Evolutionary conservation across 2,329 filamentous ascomycete genomes (phyloP).

Genomic region (Pseudopyrenochaeta lycopersici): DNA sequence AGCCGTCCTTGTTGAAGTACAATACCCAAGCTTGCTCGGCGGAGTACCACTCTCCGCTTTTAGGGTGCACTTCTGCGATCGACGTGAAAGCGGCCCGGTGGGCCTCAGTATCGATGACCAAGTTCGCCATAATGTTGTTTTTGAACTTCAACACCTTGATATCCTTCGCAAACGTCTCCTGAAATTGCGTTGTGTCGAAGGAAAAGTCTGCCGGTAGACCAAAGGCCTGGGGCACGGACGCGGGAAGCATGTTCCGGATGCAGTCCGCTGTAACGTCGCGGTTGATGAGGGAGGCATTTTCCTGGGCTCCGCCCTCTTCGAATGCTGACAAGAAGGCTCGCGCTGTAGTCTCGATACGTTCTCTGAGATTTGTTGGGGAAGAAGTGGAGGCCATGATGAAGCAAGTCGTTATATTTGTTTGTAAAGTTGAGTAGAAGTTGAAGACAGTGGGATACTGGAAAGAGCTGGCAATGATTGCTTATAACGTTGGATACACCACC

Average conservation of each 20-base stretch:
- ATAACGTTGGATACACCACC: too few relatives aligned
- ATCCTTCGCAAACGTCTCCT: constrained; percentile 5
- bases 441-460: too few relatives aligned
- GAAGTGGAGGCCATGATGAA: not conserved
- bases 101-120: constrained; percentile 8
- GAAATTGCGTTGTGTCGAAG: constrained; percentile 3
- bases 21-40: constrained; percentile 9
- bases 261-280: constrained; percentile 10
- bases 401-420: too few relatives aligned
- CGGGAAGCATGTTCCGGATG: constrained; percentile 4
- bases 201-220: not conserved
- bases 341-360: constrained; percentile 3
- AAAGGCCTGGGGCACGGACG: constrained; percentile 1
- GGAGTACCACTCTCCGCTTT: not conserved
- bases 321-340: constrained; percentile 6
- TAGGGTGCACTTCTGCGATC: constrained; percentile 1
- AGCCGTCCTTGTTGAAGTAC: constrained; percentile 9
- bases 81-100: constrained; percentile 5
- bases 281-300: constrained; percentile 8
- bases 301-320: constrained; percentile 6
- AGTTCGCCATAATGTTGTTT: constrained; percentile 7
- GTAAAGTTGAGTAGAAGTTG: too few relatives aligned
- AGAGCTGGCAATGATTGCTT: too few relatives aligned
- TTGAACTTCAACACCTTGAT: constrained; percentile 8
- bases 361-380: not conserved